These are phyloP conservation scores for Diplodia mutila DNA, from an alignment of 2,329 filamentous ascomycete species.

Conservation along the genomic window DNA sequence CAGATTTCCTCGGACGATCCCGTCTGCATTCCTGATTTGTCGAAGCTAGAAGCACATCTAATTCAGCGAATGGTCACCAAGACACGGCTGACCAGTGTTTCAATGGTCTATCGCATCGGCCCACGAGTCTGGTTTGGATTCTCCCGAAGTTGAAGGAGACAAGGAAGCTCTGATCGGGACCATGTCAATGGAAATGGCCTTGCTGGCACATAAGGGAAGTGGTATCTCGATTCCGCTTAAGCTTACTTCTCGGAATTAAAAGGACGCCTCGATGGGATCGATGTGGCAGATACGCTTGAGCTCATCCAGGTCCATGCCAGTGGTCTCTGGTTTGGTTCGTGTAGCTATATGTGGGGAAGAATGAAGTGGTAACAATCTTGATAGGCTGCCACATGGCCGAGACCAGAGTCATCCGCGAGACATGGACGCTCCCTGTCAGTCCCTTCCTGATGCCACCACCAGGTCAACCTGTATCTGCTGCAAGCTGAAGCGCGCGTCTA, in stretches of 20 bases:
- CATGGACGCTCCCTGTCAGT: constrained; percentile 3
- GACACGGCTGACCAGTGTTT: neutral
- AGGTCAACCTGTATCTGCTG: neutral
- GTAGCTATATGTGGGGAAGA: neutral
- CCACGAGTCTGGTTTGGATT: neutral
- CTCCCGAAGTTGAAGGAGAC: neutral
- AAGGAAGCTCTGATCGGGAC: neutral
- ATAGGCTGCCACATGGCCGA: neutral
- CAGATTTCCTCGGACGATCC: neutral
- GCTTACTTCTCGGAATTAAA: neutral
- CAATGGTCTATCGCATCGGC: neutral
- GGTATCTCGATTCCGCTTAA: neutral
- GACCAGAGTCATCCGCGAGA: too few relatives aligned
- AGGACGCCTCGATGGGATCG: neutral
- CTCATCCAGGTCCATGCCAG: neutral
- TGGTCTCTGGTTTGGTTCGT: neutral
- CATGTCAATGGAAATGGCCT: neutral
- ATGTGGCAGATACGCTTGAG: neutral
- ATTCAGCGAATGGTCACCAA: neutral
- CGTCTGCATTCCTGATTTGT: neutral
- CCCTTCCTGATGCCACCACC: neutral
- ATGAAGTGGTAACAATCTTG: neutral
- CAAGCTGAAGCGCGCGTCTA: neutral
- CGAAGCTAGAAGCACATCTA: neutral
- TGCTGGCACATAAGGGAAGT: too few relatives aligned